These are phyloP conservation scores for Combretum micranthum DNA, from an alignment of 345 rosid species.

Conservation along the genomic window DNA sequence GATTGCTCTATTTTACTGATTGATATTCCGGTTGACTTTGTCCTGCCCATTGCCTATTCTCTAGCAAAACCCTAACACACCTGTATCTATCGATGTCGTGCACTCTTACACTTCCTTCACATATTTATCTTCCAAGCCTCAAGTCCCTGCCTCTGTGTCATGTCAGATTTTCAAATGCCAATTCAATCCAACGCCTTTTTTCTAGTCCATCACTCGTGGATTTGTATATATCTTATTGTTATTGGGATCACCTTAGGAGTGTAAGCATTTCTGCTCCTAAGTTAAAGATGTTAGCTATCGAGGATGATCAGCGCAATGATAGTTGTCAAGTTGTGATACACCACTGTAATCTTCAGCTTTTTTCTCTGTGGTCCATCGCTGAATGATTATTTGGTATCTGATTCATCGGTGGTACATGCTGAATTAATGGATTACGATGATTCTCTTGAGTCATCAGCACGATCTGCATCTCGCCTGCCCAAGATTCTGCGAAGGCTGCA, in stretches of 20 bases:
- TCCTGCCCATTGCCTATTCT: conserved; percentile 1
- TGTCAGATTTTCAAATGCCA: background rate
- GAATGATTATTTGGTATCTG: background rate
- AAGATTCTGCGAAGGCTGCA: too few species aligned
- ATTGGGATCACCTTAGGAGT: conserved; percentile 1
- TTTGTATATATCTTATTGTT: background rate
- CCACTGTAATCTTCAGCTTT: background rate
- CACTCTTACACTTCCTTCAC: background rate
- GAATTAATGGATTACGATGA: too few species aligned
- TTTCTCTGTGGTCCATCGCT: background rate
- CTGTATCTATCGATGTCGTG: background rate
- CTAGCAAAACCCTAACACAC: background rate
- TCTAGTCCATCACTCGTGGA: conserved; percentile 3
- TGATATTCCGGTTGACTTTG: background rate
- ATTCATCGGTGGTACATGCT: background rate
- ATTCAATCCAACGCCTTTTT: background rate
- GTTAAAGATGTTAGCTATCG: background rate
- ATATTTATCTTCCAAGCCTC: background rate
- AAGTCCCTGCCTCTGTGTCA: background rate
- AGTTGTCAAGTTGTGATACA: background rate
- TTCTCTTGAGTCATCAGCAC: too few species aligned
- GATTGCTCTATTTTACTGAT: too few species aligned
- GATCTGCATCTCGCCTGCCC: too few species aligned
- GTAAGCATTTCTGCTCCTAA: background rate
- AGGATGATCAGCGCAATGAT: background rate